Evolutionary conservation across 2,329 filamentous ascomycete species (phyloP).

Genomic region (Metarhizium anisopliae): DNA sequence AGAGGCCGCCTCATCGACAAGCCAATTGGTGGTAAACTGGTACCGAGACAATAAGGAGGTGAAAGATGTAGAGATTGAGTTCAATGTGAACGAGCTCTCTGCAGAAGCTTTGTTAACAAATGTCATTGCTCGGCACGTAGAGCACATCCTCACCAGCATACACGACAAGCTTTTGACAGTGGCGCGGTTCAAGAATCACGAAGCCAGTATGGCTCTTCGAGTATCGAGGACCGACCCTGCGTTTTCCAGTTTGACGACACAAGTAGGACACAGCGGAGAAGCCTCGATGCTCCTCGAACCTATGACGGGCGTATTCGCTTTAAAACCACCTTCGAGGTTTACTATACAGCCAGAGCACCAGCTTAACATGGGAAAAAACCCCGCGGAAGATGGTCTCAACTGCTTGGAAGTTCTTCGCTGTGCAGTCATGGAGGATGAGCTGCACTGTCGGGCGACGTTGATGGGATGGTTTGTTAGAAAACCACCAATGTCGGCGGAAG

Average conservation of each 20-base stretch:
- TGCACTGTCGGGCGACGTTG: conserved; percentile 50
- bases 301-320: conserved; percentile 64
- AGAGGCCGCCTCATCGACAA: conserved; percentile 36
- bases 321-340: conserved; percentile 55
- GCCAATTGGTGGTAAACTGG: conserved; percentile 63
- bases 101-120: conserved; percentile 64
- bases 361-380: conserved; percentile 52
- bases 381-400: conserved; percentile 45
- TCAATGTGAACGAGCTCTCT: conserved; percentile 61
- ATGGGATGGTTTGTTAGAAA: conserved; percentile 54
- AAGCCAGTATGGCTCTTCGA: conserved; percentile 48
- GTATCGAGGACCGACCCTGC: conserved; percentile 54
- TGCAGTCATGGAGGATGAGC: conserved; percentile 49
- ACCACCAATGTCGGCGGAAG: conserved; percentile 40
- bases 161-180: conserved; percentile 50
- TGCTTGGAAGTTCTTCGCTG: conserved; percentile 55
- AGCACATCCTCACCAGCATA: conserved; percentile 60
- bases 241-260: conserved; percentile 58
- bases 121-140: conserved; percentile 67
- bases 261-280: conserved; percentile 54
- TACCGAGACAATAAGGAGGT: conserved; percentile 75
- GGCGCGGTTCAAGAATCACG: conserved; percentile 51
- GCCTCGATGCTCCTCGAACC: conserved; percentile 63
- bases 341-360: conserved; percentile 51
- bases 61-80: conserved; percentile 53